phyloP scores from a whole-genome alignment of 2,329 filamentous ascomycete species.

The Pyricularia grisea region DNA sequence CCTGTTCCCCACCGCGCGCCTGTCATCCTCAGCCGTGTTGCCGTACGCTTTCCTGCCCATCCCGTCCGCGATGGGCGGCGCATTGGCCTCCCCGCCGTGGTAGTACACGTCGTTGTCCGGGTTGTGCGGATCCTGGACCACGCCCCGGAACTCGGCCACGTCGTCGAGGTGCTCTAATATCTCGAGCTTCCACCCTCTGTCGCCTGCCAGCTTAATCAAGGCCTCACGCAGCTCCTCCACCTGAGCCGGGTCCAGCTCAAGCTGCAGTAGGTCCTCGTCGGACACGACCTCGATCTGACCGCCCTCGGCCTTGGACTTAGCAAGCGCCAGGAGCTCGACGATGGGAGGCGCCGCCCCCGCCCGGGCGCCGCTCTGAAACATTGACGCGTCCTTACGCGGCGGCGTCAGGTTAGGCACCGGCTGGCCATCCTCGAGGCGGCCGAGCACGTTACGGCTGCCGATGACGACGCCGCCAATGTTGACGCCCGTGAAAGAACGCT shows the following conservation, averaged over 20 bases:
- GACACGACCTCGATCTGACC: conserved; percentile 52
- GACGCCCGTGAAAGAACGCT: conserved; percentile 17
- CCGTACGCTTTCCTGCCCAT: conserved; percentile 37
- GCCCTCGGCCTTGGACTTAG: conserved; percentile 43
- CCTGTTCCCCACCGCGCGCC: conserved; percentile 12
- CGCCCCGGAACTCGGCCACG: conserved; percentile 55
- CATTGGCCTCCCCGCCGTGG: not conserved
- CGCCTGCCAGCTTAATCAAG: conserved; percentile 58
- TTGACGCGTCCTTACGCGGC: conserved; percentile 23
- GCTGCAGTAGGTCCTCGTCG: conserved; percentile 56
- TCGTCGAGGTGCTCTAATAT: conserved; percentile 59
- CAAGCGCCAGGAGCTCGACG: conserved; percentile 35
- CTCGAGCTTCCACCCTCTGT: conserved; percentile 72
- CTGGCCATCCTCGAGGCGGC: conserved; percentile 36
- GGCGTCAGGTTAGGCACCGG: conserved; percentile 34
- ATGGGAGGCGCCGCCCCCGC: conserved; percentile 11
- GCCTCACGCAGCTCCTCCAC: conserved; percentile 61
- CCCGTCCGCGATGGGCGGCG: conserved; percentile 11
- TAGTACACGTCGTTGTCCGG: not conserved
- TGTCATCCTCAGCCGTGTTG: conserved; percentile 14
- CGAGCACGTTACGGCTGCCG: conserved; percentile 39
- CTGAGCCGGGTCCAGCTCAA: conserved; percentile 56
- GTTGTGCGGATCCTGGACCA: conserved; percentile 41
- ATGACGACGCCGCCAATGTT: conserved; percentile 45
- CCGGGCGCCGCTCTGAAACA: conserved; percentile 8